Evolutionary conservation across 2,329 filamentous ascomycete species (phyloP), one percentile per base, ranked within the genome.

Genomic region (Fusarium nygamai): DNA sequence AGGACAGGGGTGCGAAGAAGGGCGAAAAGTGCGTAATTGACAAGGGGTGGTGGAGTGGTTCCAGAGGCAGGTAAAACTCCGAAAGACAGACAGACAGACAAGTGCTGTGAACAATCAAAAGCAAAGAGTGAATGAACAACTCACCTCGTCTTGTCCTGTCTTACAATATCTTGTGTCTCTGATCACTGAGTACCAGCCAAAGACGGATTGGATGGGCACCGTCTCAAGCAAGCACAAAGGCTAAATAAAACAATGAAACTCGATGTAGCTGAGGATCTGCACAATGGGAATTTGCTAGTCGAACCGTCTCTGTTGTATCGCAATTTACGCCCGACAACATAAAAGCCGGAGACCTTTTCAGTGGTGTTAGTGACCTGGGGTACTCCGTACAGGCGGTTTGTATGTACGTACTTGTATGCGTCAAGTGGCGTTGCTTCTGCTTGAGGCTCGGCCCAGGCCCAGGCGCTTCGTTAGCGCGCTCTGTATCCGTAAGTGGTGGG

Each of bases 371-470:
- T 38, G 24, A 22, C 43, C 61, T 64, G 67, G 70, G 71, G n/a
- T n/a, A n/a, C n/a, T n/a, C n/a, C n/a, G 70, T 68, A 71, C 33
- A 47, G 61, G 59, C 31, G 36, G 38, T 36, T 34, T 31, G 36
- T 19, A 36, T n/a, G n/a, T n/a, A n/a, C n/a, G n/a, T n/a, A n/a
- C n/a, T 27, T 31, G 34, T 13, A 33, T 57, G 53, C 53, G 61
- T 60, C 59, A 48, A 64, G 69, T 64, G 69, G 63, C 61, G 38
- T 46, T 38, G 50, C 57, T 38, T 38, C 43, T 51, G 46, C 43
- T 65, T 69, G 69, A 72, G 69, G 71, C 71, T 73, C 71, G 64
- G 69, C 57, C 47, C 57, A 58, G 54, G 43, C 27, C 27, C 46
- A 17, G 46, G 46, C 57, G 43, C 57, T 60, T 51, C 16, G 57